Evolutionary conservation across 305 asterid genomes (phyloP).

Genomic region (Caryopteris hybrid): DNA sequence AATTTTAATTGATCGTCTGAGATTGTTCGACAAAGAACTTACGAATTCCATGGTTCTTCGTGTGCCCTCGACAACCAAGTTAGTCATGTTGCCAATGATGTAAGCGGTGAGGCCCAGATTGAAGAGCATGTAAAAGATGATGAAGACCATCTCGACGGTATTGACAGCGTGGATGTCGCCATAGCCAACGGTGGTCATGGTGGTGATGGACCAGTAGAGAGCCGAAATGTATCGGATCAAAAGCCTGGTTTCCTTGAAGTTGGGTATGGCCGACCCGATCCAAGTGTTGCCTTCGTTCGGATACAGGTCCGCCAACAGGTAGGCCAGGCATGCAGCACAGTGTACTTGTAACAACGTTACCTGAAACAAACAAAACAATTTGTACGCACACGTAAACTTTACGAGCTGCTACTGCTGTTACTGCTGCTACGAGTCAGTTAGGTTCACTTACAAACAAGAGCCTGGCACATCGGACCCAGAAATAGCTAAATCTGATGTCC

Average conservation of each 20-base stretch:
- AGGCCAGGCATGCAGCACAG: constrained; percentile 81
- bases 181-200: constrained; percentile 93
- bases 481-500: constrained; percentile 90
- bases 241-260: constrained; percentile 60
- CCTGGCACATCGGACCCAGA: constrained; percentile 87
- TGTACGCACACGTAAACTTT: no score
- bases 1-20: no score
- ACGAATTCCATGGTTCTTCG: constrained; percentile 96
- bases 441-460: constrained; percentile 77
- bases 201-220: constrained; percentile 78
- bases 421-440: no score
- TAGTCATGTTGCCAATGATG: constrained; percentile 88
- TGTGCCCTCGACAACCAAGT: constrained; percentile 88
- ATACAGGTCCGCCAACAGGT: constrained; percentile 60
- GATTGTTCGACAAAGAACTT: no score
- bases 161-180: constrained; percentile 90
- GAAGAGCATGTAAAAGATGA: constrained; percentile 73
- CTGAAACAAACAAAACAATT: no score
- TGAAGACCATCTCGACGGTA: constrained; percentile 74
- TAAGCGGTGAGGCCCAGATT: constrained; percentile 83
- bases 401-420: no score
- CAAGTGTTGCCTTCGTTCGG: constrained; percentile 75
- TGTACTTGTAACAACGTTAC: constrained; percentile 78
- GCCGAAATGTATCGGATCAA: constrained; percentile 60
- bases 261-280: constrained; percentile 59